phyloP scores from a whole-genome alignment of 306 rosid species.

The Vigna unguiculata region DNA sequence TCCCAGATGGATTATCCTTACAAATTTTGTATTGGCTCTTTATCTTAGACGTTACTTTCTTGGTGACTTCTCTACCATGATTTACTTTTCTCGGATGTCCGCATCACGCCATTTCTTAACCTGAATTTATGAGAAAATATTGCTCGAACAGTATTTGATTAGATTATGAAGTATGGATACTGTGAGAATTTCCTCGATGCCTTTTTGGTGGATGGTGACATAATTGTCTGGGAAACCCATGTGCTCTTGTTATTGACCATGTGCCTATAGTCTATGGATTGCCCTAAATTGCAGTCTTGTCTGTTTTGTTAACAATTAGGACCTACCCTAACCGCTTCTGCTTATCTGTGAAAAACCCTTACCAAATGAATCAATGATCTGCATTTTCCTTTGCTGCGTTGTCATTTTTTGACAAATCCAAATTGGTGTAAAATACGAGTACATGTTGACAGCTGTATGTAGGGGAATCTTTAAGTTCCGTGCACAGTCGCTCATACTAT shows the following conservation, averaged over 20 bases:
- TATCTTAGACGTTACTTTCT: slow-evolving; percentile 24
- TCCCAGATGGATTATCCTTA: slow-evolving; percentile 9
- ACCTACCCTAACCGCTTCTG: slow-evolving; percentile 52
- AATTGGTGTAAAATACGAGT: slow-evolving; percentile 6
- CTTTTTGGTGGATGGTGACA: slow-evolving; percentile 37
- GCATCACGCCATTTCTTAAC: slow-evolving; percentile 15
- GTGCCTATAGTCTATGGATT: slow-evolving; percentile 59
- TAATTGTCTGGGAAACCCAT: slow-evolving; percentile 54
- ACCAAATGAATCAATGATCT: slow-evolving; percentile 13
- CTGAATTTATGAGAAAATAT: slow-evolving; percentile 21
- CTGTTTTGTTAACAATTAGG: slow-evolving; percentile 55
- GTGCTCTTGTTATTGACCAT: slow-evolving; percentile 68
- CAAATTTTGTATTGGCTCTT: slow-evolving; percentile 17
- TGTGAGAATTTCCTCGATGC: slow-evolving; percentile 36
- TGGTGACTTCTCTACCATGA: slow-evolving; percentile 14
- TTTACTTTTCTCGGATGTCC: slow-evolving; percentile 34
- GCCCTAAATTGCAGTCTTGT: slow-evolving; percentile 51
- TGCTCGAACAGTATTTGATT: slow-evolving; percentile 34
- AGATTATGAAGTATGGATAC: slow-evolving; percentile 25
- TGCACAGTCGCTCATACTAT: slow-evolving; percentile 26
- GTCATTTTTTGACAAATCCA: slow-evolving; percentile 40
- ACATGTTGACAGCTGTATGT: slow-evolving; percentile 38
- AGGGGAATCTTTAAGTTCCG: slow-evolving; percentile 39
- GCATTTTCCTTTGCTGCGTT: slow-evolving; percentile 35
- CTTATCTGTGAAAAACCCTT: slow-evolving; percentile 24